These are phyloP conservation scores for Hemisphaericaspora xylanilytica DNA, from an alignment of 1,139 yeast genomes.

Conservation along the genomic window DNA sequence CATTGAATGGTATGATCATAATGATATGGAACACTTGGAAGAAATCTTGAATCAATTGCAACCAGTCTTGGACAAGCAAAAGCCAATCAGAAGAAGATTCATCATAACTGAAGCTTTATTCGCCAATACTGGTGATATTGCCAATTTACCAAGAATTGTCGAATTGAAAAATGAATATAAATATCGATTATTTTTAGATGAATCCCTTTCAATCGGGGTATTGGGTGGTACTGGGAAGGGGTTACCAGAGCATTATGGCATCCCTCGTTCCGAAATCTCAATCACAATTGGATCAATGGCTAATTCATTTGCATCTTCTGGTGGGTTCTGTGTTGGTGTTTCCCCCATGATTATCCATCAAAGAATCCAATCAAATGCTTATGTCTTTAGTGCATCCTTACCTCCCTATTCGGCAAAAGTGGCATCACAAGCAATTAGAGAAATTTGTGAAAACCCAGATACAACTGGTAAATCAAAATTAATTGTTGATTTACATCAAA, in stretches of 20 bases:
- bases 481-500: slow-evolving; percentile 27
- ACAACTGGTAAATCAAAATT: slow-evolving; percentile 32
- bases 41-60: slow-evolving; percentile 60
- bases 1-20: slow-evolving; percentile 81
- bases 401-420: slow-evolving; percentile 88
- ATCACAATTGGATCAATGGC: slow-evolving; percentile 89
- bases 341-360: slow-evolving; percentile 87
- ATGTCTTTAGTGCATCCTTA: slow-evolving; percentile 90
- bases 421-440: slow-evolving; percentile 58
- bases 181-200: slow-evolving; percentile 84
- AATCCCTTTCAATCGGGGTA: slow-evolving; percentile 80
- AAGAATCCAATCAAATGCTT: slow-evolving; percentile 71
- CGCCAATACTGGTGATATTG: slow-evolving; percentile 78
- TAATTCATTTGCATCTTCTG: slow-evolving; percentile 79
- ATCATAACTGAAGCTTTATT: slow-evolving; percentile 89
- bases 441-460: slow-evolving; percentile 33
- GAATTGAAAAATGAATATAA: slow-evolving; percentile 78
- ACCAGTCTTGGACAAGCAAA: slow-evolving; percentile 61
- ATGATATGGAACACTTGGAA: slow-evolving; percentile 81
- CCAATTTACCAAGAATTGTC: slow-evolving; percentile 66
- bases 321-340: slow-evolving; percentile 93
- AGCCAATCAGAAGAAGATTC: slow-evolving; percentile 81
- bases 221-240: slow-evolving; percentile 89
- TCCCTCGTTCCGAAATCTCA: slow-evolving; percentile 69
- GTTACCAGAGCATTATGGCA: slow-evolving; percentile 63